Evolutionary conservation across 1,139 yeast genomes (phyloP).

Genomic region (Yamadazyma jaroonii): DNA sequence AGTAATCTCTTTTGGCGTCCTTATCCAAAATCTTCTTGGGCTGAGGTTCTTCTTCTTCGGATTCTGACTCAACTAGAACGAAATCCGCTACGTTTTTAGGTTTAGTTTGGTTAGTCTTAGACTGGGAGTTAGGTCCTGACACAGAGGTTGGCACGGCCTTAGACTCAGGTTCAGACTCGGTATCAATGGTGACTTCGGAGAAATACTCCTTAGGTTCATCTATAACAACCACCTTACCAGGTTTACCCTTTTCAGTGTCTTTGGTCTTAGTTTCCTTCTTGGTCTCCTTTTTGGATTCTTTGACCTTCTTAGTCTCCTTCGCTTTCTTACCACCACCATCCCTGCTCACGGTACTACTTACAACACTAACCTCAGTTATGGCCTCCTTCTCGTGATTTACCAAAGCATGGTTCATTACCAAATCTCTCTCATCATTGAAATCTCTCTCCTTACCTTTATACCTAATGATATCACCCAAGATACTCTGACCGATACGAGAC

Average conservation of each 20-base stretch:
- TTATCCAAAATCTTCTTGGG: conserved; percentile 25
- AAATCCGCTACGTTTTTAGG: conserved; percentile 23
- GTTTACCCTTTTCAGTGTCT: too few species aligned
- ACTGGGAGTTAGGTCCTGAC: not conserved
- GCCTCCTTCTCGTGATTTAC: conserved; percentile 22
- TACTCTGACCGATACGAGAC: conserved; percentile 68
- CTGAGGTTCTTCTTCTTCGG: conserved; percentile 13
- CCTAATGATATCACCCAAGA: conserved; percentile 77
- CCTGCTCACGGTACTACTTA: conserved; percentile 12
- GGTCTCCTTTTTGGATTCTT: conserved; percentile 12
- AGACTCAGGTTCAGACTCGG: conserved; percentile 33
- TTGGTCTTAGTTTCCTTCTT: conserved; percentile 8
- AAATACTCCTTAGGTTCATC: conserved; percentile 34
- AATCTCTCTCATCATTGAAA: conserved; percentile 70
- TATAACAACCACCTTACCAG: too few species aligned
- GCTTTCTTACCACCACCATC: conserved; percentile 1
- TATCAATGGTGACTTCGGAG: conserved; percentile 44
- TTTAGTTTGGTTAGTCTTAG: conserved; percentile 6
- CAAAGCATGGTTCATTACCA: conserved; percentile 62
- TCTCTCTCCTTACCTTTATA: conserved; percentile 76
- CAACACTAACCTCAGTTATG: conserved; percentile 10
- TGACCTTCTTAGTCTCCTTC: conserved; percentile 11
- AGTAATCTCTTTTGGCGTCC: conserved; percentile 37
- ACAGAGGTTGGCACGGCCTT: too few species aligned
- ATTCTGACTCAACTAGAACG: conserved; percentile 20